These are phyloP conservation scores for Gleditsia sinensis DNA, from an alignment of 306 rosid species.

Conservation along the genomic window DNA sequence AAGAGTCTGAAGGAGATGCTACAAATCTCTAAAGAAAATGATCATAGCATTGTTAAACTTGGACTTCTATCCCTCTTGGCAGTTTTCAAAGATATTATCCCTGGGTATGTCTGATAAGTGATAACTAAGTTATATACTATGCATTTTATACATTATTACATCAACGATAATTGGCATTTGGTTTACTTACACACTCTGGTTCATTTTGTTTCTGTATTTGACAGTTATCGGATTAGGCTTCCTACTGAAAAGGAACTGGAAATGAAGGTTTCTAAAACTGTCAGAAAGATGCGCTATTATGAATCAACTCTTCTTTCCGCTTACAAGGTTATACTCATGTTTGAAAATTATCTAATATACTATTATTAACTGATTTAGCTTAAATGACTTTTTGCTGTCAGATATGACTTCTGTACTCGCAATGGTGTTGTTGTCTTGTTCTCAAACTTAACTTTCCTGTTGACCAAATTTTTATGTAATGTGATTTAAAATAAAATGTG, in stretches of 20 bases:
- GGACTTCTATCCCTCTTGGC: slow-evolving; percentile 92
- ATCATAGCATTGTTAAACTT: slow-evolving; percentile 73
- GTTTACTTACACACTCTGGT: not conserved
- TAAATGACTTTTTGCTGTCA: slow-evolving; percentile 13
- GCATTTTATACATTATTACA: slow-evolving; percentile 9
- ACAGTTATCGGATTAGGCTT: slow-evolving; percentile 92
- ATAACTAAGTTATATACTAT: slow-evolving; percentile 27
- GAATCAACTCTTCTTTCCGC: slow-evolving; percentile 90
- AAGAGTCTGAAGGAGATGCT: slow-evolving; percentile 80
- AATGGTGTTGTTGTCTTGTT: slow-evolving; percentile 23
- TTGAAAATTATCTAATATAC: not conserved
- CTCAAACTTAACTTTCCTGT: slow-evolving; percentile 4
- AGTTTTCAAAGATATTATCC: slow-evolving; percentile 88
- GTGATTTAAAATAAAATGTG: slow-evolving; percentile 7
- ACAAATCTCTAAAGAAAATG: slow-evolving; percentile 66
- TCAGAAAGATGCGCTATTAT: slow-evolving; percentile 81
- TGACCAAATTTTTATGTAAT: slow-evolving; percentile 2
- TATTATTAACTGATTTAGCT: slow-evolving; percentile 11
- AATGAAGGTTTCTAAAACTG: slow-evolving; percentile 91
- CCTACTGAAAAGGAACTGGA: slow-evolving; percentile 94
- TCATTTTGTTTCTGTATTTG: slow-evolving; percentile 17
- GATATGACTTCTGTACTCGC: slow-evolving; percentile 22
- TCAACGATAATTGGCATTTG: not conserved
- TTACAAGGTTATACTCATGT: slow-evolving; percentile 70
- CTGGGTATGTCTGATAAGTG: slow-evolving; percentile 64